These are phyloP conservation scores for Lactarius akahatsu DNA, from an alignment of 768 basidiomycete genomes.

Conservation along the genomic window DNA sequence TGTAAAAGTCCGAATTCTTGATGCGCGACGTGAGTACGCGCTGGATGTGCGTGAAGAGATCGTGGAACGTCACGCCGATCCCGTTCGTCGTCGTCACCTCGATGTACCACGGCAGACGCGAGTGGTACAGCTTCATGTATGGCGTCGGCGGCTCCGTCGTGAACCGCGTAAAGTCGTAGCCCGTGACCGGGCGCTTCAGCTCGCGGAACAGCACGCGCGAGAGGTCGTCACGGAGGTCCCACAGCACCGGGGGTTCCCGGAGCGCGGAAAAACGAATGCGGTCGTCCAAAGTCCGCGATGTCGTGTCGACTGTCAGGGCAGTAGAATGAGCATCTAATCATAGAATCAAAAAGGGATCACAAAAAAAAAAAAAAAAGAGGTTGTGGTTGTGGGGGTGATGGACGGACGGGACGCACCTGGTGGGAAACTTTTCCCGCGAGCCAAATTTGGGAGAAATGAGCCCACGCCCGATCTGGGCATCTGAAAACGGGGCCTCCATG, in stretches of 20 bases:
- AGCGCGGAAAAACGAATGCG: constrained; percentile 34
- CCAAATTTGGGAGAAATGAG: constrained; percentile 29
- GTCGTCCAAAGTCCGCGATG: constrained; percentile 30
- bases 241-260: constrained; percentile 41
- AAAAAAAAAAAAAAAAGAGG: neutral
- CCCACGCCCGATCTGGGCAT: constrained; percentile 32
- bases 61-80: constrained; percentile 57
- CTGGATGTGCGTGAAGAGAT: constrained; percentile 52
- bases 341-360: neutral
- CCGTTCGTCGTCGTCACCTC: constrained; percentile 49
- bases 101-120: constrained; percentile 65
- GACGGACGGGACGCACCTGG: constrained; percentile 19
- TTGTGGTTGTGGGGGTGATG: neutral
- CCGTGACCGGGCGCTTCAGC: constrained; percentile 44
- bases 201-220: constrained; percentile 45
- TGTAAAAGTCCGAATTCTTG: constrained; percentile 54
- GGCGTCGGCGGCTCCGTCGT: constrained; percentile 51
- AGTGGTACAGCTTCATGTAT: constrained; percentile 56
- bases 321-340: neutral
- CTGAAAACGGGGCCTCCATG: constrained; percentile 38
- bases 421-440: constrained; percentile 30
- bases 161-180: constrained; percentile 53
- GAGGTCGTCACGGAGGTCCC: constrained; percentile 51
- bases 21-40: constrained; percentile 47
- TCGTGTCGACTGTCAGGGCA: constrained; percentile 16